Base-by-base conservation (phyloP, 2,329 filamentous ascomycete species). In the Clarireedia monteithiana region DNA sequence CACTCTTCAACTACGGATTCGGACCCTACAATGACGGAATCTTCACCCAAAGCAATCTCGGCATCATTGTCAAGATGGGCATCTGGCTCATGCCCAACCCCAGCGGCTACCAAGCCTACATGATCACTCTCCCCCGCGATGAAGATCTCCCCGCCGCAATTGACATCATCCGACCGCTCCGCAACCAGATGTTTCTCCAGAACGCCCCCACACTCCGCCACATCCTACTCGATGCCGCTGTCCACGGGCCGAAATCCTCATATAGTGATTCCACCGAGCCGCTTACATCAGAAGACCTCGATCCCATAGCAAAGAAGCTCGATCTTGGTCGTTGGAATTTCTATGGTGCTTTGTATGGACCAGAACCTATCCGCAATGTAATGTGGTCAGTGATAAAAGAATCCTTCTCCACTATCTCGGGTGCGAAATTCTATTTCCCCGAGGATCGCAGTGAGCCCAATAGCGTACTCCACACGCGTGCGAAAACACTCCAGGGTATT, bases 31-130 rank as follows among this genome's bases (percentile, higher is more conserved):
- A 55, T 20, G 70, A 75, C 57, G 75, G 75, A 2, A 71, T 81
- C 12, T 81, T 81, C 60, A 72, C 74, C 0, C 78, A 81, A 62
- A 74, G 72, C 24, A 79, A 75, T 56, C 70, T 79, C 14, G 78
- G 77, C 30, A 76, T 81, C 34, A 74, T 79, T 6, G 76, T 75
- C 2, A 80, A 81, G 65, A 77, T 82, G 72, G 78, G 63, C 15
- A 61, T 81, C 38, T 74, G 70, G 67, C 69, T 82, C 30, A 80
- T 81, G 77, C 74, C 74, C 1, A 77, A 78, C 47, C 76, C 76
- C 0, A 75, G 73, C 7, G 76, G 74, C 1, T 75, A 76, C 58
- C 74, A 78, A 67, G 66, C 66, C 10, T 72, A 72, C 50, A 59
- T 72, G 42, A 68, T 73, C 60, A 78, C 75, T 0, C 73, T 80